Evolutionary conservation across 2,329 filamentous ascomycete species (phyloP), one percentile per base, ranked within the genome.

Genomic region (Calonectria naviculata): DNA sequence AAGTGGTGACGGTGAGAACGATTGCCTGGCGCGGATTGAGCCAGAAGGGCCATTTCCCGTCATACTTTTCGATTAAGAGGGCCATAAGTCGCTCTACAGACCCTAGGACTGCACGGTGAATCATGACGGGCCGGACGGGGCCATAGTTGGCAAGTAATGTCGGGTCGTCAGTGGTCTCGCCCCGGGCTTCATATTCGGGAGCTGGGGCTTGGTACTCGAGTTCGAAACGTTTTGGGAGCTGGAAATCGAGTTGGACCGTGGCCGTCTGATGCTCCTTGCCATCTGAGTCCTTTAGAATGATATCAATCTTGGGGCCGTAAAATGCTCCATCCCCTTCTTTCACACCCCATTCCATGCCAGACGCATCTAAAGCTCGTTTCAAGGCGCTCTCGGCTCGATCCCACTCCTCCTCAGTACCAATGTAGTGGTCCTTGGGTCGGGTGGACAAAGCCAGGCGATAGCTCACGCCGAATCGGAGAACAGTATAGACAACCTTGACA

Each of bases 241-340:
- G 95, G 81, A 97, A 97, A 81, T 97, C 95, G 31, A 97, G 89
- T 84, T 97, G 95, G 62, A 97, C 93, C 0, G 95, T 97, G 4
- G 94, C 95, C 3, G 95, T 94, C 80, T 97, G 95, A 80, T 97
- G 95, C 78, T 95, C 93, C 80, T 96, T 97, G 9, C 94, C 94
- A 78, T 94, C 90, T 1, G 93, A 92, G 79, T 97, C 95, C 71
- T 89, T 90, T 54, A 97, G 83, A 44, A 97, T 91, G 52, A 97
- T 93, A 79, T 97, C 95, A 74, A 97, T 97, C 84, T 97, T 97
- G 36, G 95, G 95, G 0, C 95, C 95, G 78, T 97, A 97, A 79
- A 97, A 97, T 5, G 95, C 95, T 17, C 95, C 95, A 71, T 97
- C 95, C 13, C 94, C 94, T 77, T 93, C 89, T 73, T 95, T 96